Evolutionary conservation across 2,329 filamentous ascomycete species (phyloP).

Genomic region (Hypoxylon sp.): DNA sequence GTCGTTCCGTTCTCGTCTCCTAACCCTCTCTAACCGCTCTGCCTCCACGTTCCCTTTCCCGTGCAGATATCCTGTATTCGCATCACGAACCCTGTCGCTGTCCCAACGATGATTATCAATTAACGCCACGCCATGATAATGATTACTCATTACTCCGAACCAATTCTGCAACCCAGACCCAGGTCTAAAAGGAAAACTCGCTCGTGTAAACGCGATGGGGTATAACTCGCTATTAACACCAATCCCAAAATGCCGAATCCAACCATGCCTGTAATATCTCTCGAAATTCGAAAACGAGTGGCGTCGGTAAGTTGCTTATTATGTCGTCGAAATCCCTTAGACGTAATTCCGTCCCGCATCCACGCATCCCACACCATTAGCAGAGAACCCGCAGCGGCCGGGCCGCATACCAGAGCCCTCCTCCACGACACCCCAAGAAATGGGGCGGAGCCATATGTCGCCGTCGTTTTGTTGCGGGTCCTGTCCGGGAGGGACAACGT

Average conservation of each 20-base stretch:
- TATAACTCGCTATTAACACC: conserved; percentile 15
- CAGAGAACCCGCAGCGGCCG: conserved; percentile 62
- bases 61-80: background rate
- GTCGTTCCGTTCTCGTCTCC: background rate
- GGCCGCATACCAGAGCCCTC: conserved; percentile 56
- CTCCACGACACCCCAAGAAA: conserved; percentile 63
- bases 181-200: conserved; percentile 16
- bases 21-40: background rate
- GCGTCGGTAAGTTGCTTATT: background rate
- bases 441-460: conserved; percentile 54
- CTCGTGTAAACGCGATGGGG: conserved; percentile 10
- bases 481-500: conserved; percentile 7
- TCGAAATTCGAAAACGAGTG: conserved; percentile 3
- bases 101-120: background rate
- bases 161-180: background rate
- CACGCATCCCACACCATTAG: conserved; percentile 52
- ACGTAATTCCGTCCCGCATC: conserved; percentile 57
- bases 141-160: conserved; percentile 1
- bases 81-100: background rate
- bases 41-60: background rate
- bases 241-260: conserved; percentile 20
- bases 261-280: background rate
- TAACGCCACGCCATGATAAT: conserved; percentile 12
- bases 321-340: conserved; percentile 14
- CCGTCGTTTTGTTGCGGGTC: conserved; percentile 41